Percentiles rank a stretch among this genome's conserved stretches.
These are phyloP conservation scores for Phytophthora idaei DNA, from an alignment of 352 stramenopile genomes.

Conservation along the genomic window DNA sequence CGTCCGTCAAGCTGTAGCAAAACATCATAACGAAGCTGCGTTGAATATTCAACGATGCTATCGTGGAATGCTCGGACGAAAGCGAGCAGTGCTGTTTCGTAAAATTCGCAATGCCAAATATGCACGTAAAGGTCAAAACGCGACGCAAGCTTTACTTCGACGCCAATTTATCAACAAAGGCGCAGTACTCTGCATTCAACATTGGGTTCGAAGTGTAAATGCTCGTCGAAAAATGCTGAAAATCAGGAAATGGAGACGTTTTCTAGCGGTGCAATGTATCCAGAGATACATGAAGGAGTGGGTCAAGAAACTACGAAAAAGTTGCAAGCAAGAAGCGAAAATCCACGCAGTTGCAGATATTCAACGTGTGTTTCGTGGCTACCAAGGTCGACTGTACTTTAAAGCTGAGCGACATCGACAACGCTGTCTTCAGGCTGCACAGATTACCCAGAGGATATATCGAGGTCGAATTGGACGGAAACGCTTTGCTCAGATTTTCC, in stretches of 20 bases:
- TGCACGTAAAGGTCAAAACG: constrained; percentile 60
- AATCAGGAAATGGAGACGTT: constrained; percentile 47
- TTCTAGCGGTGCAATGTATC: constrained; percentile 50
- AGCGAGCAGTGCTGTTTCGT: constrained; percentile 60
- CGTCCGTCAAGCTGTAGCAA: constrained; percentile 30
- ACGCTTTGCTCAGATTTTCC: constrained; percentile 25
- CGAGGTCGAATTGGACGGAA: constrained; percentile 38
- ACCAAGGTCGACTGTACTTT: constrained; percentile 39
- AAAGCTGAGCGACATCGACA: constrained; percentile 36
- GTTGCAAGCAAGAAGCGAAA: constrained; percentile 42
- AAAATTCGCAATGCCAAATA: constrained; percentile 68
- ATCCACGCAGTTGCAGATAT: constrained; percentile 42
- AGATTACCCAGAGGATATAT: constrained; percentile 46
- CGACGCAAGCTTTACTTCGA: constrained; percentile 53
- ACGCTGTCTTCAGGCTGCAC: constrained; percentile 30
- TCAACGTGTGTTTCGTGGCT: constrained; percentile 56
- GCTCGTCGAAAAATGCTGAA: constrained; percentile 49
- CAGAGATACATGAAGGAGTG: constrained; percentile 61
- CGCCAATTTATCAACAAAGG: constrained; percentile 51
- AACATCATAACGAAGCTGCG: constrained; percentile 40
- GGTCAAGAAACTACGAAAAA: constrained; percentile 43
- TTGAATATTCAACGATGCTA: constrained; percentile 48
- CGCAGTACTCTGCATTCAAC: constrained; percentile 51
- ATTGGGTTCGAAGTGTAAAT: constrained; percentile 51
- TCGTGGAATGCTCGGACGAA: constrained; percentile 55